Base-by-base conservation (phyloP, 2,329 filamentous ascomycete species). In the Fusarium transvaalense region DNA sequence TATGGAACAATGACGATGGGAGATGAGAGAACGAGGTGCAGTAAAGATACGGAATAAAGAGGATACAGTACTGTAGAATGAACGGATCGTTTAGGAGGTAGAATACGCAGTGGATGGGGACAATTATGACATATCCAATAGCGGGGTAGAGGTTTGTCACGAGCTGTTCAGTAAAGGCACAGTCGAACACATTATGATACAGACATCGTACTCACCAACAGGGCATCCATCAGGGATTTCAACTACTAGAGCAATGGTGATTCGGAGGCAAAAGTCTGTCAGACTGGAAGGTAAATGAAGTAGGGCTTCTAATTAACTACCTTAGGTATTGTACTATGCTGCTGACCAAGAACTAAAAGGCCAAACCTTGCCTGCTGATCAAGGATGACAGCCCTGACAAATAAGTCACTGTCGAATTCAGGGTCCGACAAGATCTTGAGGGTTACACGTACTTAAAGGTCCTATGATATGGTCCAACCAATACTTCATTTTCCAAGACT, bases 61-160 rank as follows among this genome's bases (percentile, higher is more conserved):
- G 25, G 25, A 45, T 27, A 13, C n/a, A n/a, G n/a, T n/a, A n/a
- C n/a, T n/a, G n/a, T n/a, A n/a, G n/a, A n/a, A n/a, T n/a, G 27
- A 32, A 43, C 31, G n/a, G 29, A 43, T 32, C 17, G 17, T 25
- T 23, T 19, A 51, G 47, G 25, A n/a, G n/a, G n/a, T n/a, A n/a
- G n/a, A n/a, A n/a, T 37, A 19, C 17, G 13, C 5, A 50, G 21
- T 27, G 34, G 25, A 51, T 31, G 21, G 38, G 23, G 19, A 37
- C 34, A 34, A 39, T 59, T 58, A 64, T 64, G 63, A 53, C 64
- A 64, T 39, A 53, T 58, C 27, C 46, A 67, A 64, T 64, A 64
- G 64, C 64, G 52, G 64, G 64, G 57, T 68, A 61, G 38, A 42
- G 14, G 46, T 48, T 65, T 65, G 61, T 64, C 61, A 64, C 51